These are phyloP conservation scores for Ceratobasidium sp. DNA, from an alignment of 1,284 basidiomycete species.

Conservation along the genomic window DNA sequence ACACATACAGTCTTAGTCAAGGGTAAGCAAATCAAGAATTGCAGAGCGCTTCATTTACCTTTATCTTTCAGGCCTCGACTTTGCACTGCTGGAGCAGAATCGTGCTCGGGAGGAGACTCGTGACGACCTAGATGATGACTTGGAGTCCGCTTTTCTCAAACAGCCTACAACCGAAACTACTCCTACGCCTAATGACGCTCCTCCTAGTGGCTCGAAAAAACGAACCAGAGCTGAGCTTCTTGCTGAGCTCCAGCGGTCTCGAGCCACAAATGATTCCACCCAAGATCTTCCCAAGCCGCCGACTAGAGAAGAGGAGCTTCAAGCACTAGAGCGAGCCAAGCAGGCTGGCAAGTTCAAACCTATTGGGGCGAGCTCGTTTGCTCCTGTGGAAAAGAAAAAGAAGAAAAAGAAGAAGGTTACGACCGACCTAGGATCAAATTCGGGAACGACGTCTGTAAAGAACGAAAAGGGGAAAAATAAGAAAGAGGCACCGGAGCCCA, in stretches of 20 bases:
- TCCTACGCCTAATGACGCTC: conserved; percentile 40
- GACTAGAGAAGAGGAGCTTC: conserved; percentile 46
- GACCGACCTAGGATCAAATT: conserved; percentile 50
- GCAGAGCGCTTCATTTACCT: not conserved
- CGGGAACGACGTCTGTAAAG: conserved; percentile 60
- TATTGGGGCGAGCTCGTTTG: conserved; percentile 57
- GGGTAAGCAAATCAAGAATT: conserved; percentile 47
- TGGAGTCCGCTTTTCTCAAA: conserved; percentile 75
- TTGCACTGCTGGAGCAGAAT: conserved; percentile 83
- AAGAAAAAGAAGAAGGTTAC: conserved; percentile 60
- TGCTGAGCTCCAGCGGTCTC: conserved; percentile 36
- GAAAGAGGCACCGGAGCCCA: not conserved
- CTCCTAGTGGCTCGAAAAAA: conserved; percentile 24
- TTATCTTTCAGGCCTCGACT: conserved; percentile 69
- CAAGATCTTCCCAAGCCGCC: not conserved
- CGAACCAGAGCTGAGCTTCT: conserved; percentile 30
- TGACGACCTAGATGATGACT: conserved; percentile 70
- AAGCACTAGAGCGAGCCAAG: conserved; percentile 61
- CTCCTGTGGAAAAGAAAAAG: conserved; percentile 55
- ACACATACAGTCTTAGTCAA: conserved; percentile 87
- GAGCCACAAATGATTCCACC: not conserved
- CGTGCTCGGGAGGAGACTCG: conserved; percentile 68
- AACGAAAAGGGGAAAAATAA: conserved; percentile 1
- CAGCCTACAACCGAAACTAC: conserved; percentile 42
- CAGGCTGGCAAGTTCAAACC: conserved; percentile 77